phyloP scores from a whole-genome alignment of 2,329 filamentous ascomycete species.

The Venturia carpophila region DNA sequence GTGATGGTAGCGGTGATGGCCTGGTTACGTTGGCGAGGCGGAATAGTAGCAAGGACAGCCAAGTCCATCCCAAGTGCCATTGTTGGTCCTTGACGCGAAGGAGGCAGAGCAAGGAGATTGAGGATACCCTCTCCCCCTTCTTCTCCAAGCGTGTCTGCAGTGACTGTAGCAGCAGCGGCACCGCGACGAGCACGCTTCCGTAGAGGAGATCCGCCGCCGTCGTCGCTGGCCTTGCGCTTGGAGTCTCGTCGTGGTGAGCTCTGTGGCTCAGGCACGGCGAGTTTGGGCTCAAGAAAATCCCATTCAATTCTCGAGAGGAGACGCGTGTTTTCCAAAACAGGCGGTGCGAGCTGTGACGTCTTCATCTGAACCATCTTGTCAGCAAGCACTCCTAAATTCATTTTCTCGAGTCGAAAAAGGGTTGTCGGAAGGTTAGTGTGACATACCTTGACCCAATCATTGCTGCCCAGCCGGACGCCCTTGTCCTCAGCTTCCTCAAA shows the following conservation, averaged over 20 bases:
- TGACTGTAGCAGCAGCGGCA: background rate
- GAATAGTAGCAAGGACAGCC: background rate
- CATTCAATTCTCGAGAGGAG: background rate
- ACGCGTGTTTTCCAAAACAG: background rate
- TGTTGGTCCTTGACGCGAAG: background rate
- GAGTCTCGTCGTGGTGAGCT: background rate
- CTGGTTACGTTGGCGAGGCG: background rate
- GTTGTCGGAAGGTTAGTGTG: background rate
- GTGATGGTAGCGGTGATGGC: background rate
- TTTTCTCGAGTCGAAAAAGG: background rate
- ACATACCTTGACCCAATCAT: constrained; percentile 3
- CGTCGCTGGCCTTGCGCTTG: background rate
- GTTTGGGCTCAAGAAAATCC: background rate
- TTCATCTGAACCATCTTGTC: background rate
- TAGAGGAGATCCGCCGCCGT: background rate
- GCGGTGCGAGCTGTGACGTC: constrained; percentile 2
- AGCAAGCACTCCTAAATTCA: background rate
- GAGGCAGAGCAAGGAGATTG: background rate
- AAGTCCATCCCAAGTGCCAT: background rate
- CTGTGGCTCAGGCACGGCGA: background rate
- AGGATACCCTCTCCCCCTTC: background rate
- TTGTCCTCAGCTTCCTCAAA: background rate
- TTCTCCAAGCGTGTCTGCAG: background rate
- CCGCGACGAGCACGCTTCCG: background rate
- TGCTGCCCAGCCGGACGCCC: constrained; percentile 1